Base-by-base conservation (phyloP, 169 alveolate genomes). In the Miamiensis avidus region DNA sequence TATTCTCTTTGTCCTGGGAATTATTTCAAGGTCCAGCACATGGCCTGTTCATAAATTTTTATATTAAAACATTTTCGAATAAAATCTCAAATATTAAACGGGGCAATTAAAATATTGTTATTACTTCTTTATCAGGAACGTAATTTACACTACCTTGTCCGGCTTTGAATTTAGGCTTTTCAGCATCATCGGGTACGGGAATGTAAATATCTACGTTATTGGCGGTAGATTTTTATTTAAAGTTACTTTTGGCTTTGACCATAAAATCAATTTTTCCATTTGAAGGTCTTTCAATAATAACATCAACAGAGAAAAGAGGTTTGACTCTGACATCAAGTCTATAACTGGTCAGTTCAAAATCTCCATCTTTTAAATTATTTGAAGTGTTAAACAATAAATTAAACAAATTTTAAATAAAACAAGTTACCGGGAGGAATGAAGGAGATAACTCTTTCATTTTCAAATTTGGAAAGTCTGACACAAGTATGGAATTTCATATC, bases 111-210 rank as follows among this genome's bases (percentile, higher is more conserved):
- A 11, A 49, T 49, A 11, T 49, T 49, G 4, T 49, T 11, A 11
- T 49, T 49, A 49, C 69, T 72, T 97, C 99, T 78, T 96, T 93
- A 72, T 98, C 99, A 27, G 99, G 99, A 76, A 94, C 94, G 89
- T 99, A 99, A 89, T 96, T 95, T 4, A 98, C 99, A 74, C 98
- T 94, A 29, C 99, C 99, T 72, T 97, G 96, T 34, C 99, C 95
- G 27, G 99, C 94, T 87, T 98, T 98, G 95, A 98, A 98, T 65
- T 92, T 92, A 34, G 99, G 99, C 29, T 97, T 93, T 74, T 98
- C 98, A 1, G 98, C 99, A 95, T 99, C 99, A 32, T 98, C 93
- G 0, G 99, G 99, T n/a, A 99, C 99, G 31, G 99, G 99, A 25
- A 99, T 96, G 74, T 91, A 97, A 82, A 99, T 97, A 87, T 98